These are phyloP conservation scores for Theileria equi DNA, from an alignment of 169 alveolate species.

Conservation along the genomic window DNA sequence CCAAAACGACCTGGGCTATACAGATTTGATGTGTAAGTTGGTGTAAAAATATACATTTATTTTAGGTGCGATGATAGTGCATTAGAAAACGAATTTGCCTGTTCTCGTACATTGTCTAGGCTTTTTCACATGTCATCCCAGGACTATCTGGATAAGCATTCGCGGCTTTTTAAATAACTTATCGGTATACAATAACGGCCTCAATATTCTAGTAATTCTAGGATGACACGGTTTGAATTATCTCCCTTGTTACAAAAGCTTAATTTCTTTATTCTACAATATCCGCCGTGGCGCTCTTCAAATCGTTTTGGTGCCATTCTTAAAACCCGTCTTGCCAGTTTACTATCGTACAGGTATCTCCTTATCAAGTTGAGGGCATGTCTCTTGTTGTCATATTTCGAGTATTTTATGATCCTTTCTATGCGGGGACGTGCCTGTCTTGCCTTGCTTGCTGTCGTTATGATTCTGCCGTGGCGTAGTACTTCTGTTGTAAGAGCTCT, in stretches of 20 bases:
- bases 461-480: slow-evolving; percentile 72
- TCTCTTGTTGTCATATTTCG: slow-evolving; percentile 63
- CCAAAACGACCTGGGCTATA: slow-evolving; percentile 11
- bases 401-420: slow-evolving; percentile 73
- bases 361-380: slow-evolving; percentile 68
- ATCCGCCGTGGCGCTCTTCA: slow-evolving; percentile 76
- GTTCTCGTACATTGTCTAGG: slow-evolving; percentile 51
- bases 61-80: slow-evolving; percentile 28
- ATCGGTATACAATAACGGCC: not conserved
- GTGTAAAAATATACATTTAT: not conserved
- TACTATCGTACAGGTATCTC: slow-evolving; percentile 70
- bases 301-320: slow-evolving; percentile 68
- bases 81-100: slow-evolving; percentile 43
- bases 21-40: slow-evolving; percentile 33
- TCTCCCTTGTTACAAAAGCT: slow-evolving; percentile 64
- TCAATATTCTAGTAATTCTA: slow-evolving; percentile 58
- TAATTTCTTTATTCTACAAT: slow-evolving; percentile 68
- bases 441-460: slow-evolving; percentile 76
- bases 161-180: not conserved
- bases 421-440: slow-evolving; percentile 71
- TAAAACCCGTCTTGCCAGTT: slow-evolving; percentile 65
- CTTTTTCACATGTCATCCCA: slow-evolving; percentile 62
- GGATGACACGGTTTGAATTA: slow-evolving; percentile 59
- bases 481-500: slow-evolving; percentile 76
- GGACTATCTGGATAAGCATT: slow-evolving; percentile 22